These are phyloP conservation scores for Rhododendron mucronatum DNA, from an alignment of 148 eudicot species.

Conservation along the genomic window DNA sequence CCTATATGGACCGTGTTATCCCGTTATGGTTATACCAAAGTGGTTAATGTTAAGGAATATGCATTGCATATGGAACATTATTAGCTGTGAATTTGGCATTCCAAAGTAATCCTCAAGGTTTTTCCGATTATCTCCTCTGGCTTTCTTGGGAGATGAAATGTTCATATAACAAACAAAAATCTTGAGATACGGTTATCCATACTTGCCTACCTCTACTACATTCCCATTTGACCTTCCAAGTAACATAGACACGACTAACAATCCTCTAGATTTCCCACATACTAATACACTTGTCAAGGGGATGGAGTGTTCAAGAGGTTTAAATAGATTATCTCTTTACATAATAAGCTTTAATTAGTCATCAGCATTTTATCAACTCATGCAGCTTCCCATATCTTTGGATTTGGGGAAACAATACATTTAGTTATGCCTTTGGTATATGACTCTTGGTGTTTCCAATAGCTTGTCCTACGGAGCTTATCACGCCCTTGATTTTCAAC, in stretches of 20 bases:
- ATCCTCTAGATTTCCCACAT: neutral
- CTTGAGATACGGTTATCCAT: neutral
- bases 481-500: too few species aligned
- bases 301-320: neutral
- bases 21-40: neutral
- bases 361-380: slow-evolving; percentile 2
- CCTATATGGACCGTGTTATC: neutral
- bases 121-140: neutral
- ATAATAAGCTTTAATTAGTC: neutral
- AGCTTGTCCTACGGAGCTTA: slow-evolving; percentile 40
- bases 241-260: neutral
- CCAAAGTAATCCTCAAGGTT: neutral
- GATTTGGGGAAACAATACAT: slow-evolving; percentile 45
- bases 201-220: neutral
- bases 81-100: neutral
- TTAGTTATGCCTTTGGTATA: slow-evolving; percentile 46
- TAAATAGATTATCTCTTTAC: neutral
- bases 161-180: neutral
- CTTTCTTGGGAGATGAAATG: neutral
- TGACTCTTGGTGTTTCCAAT: slow-evolving; percentile 51
- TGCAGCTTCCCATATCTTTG: slow-evolving; percentile 28
- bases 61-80: neutral
- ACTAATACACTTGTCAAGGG: neutral
- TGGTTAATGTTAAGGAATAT: neutral
- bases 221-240: neutral